Evolutionary conservation across 495 filamentous ascomycete genomes (phyloP), one percentile per base, ranked within the genome.

Genomic region (Gamarada debralockiae): DNA sequence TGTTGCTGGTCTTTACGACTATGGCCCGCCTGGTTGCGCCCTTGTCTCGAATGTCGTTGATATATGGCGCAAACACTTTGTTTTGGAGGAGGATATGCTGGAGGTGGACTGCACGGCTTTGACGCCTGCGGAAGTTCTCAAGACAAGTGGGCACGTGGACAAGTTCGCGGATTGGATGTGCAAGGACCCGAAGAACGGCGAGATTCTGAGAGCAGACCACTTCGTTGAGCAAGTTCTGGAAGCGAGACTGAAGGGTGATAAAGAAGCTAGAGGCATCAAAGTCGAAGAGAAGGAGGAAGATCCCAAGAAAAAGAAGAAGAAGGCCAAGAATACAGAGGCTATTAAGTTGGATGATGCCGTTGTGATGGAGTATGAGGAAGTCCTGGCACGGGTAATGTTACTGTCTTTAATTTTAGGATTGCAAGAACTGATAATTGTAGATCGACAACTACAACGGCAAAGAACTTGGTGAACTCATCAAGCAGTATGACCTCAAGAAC

Each of bases 91-190:
- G 70, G 86, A 92, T 69, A 92, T 93, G 88, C 74, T 95, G 39
- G 89, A 95, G 71, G 81, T 95, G 34, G 89, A 95, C 67, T 91
- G 86, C 67, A 89, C 82, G 12, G 87, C 87, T 67, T 67, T 95
- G 58, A 95, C 89, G 48, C 93, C 93, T 20, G 78, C 90, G 54
- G 88, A 92, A 36, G 89, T 97, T 10, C 77, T 98, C 40, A 96
- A 97, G 80, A 97, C 93, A 21, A 90, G 84, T 65, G 93, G 95
- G 53, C 93, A 98, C 70, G 93, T 97, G 47, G 93, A 97, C 58
- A 95, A 95, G 69, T 98, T 97, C 67, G 87, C 90, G 59, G 95
- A 97, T 68, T 97, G 89, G 89, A 96, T 97, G 92, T 95, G 90
- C 82, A 97, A 97, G 70, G 93, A 98, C 68, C 90, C 91, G 48